Conservation (phyloP, 1,284 basidiomycete species). For the Leccinum subrobustum region DNA sequence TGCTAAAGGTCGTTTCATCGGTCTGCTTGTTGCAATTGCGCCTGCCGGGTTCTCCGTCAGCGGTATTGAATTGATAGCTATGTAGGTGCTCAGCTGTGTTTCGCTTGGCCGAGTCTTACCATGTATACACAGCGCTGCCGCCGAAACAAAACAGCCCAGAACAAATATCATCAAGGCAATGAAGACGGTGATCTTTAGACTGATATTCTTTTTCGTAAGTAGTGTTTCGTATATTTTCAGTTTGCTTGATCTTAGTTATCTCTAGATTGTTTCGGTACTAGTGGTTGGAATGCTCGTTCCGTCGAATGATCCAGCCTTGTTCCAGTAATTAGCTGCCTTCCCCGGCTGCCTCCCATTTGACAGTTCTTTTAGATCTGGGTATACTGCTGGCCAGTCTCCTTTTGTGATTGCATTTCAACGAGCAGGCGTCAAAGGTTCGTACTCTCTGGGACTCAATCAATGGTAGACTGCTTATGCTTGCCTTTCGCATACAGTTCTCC, state of each 20-base stretch:
- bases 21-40: conserved; percentile 64
- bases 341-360: conserved; percentile 9
- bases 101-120: background rate
- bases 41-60: conserved; percentile 85
- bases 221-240: background rate
- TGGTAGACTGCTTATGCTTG: background rate
- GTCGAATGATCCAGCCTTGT: conserved; percentile 60
- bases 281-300: conserved; percentile 82
- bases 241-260: conserved; percentile 7
- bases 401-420: conserved; percentile 83
- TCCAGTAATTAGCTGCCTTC: conserved; percentile 38
- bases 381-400: conserved; percentile 66
- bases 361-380: conserved; percentile 34
- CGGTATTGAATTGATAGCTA: conserved; percentile 81
- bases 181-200: conserved; percentile 77
- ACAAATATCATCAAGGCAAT: conserved; percentile 81
- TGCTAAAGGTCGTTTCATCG: conserved; percentile 51
- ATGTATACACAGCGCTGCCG: conserved; percentile 53
- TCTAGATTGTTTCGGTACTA: conserved; percentile 63
- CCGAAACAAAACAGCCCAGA: conserved; percentile 73
- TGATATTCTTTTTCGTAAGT: conserved; percentile 69
- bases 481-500: conserved; percentile 43
- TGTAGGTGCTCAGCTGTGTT: conserved; percentile 41
- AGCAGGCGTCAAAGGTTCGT: conserved; percentile 65
- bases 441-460: background rate